phyloP scores from a whole-genome alignment of 106 monocot genomes.

The Iris macrosiphon region DNA sequence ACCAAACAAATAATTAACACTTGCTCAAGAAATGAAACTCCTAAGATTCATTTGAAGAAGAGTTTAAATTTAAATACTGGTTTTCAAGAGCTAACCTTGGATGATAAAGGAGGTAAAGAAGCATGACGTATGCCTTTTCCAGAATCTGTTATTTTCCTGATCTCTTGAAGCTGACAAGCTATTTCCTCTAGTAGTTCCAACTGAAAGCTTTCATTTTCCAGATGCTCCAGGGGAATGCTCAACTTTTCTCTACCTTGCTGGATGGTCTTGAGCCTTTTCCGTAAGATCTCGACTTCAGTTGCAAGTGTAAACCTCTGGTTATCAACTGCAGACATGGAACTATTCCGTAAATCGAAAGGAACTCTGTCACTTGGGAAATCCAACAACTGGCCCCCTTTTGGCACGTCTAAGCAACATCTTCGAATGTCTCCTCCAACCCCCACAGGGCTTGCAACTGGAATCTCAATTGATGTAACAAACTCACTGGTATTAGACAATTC shows the following conservation, averaged over 20 bases:
- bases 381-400: slow-evolving; percentile 2
- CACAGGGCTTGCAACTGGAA: slow-evolving; percentile 4
- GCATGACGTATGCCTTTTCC: slow-evolving; percentile 15
- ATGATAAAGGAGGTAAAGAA: slow-evolving; percentile 43
- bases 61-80: too few species aligned
- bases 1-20: too few species aligned
- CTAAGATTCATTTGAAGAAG: too few species aligned
- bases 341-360: slow-evolving; percentile 26
- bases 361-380: slow-evolving; percentile 8
- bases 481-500: slow-evolving; percentile 3
- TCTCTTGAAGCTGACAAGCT: slow-evolving; percentile 44
- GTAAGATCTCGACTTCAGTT: slow-evolving; percentile 62
- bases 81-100: too few species aligned
- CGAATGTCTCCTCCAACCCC: slow-evolving; percentile 15
- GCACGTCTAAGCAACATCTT: slow-evolving; percentile 34
- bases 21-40: too few species aligned
- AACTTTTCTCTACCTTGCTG: slow-evolving; percentile 65
- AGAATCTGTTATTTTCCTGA: slow-evolving; percentile 31
- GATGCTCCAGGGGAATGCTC: slow-evolving; percentile 27
- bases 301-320: slow-evolving; percentile 47
- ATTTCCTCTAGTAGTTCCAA: slow-evolving; percentile 65
- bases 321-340: slow-evolving; percentile 43
- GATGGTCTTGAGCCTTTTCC: slow-evolving; percentile 57
- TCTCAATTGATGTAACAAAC: slow-evolving; percentile 1
- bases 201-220: slow-evolving; percentile 39